These are phyloP conservation scores for Cutaneotrichosporon sp. DNA, from an alignment of 1,284 basidiomycete genomes.

Conservation along the genomic window DNA sequence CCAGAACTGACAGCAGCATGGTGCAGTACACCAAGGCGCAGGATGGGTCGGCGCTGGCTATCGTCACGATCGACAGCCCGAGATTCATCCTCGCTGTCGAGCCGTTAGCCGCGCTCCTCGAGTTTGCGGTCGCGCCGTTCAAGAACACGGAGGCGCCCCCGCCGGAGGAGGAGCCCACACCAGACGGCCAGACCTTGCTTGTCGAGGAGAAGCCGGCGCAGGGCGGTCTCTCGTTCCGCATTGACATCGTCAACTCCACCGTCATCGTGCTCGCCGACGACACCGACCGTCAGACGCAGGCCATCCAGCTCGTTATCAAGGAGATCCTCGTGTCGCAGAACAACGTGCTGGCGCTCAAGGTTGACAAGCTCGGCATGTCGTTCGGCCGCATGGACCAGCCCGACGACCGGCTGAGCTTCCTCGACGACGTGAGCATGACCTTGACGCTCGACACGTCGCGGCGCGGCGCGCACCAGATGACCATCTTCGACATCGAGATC, in stretches of 20 bases:
- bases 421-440: conserved; percentile 90
- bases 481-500: conserved; percentile 78
- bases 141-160: conserved; percentile 26
- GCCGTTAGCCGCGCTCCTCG: conserved; percentile 82
- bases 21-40: conserved; percentile 76
- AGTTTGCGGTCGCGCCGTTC: conserved; percentile 78
- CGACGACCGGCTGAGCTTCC: conserved; percentile 78
- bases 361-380: conserved; percentile 90
- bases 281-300: conserved; percentile 74
- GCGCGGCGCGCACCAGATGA: conserved; percentile 72
- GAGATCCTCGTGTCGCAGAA: conserved; percentile 91
- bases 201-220: conserved; percentile 27
- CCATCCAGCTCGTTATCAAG: conserved; percentile 80
- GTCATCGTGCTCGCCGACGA: conserved; percentile 89
- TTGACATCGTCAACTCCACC: conserved; percentile 91
- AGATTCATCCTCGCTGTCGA: conserved; percentile 92
- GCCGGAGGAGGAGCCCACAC: conserved; percentile 31
- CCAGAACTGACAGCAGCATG: conserved; percentile 60
- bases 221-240: conserved; percentile 62
- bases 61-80: conserved; percentile 91
- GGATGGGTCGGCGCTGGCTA: conserved; percentile 66
- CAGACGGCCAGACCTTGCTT: conserved; percentile 14
- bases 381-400: conserved; percentile 80
- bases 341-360: conserved; percentile 79
- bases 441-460: conserved; percentile 81